A percentile compares a stretch with the other conserved stretches of the same genome.
phyloP scores from a whole-genome alignment of 352 stramenopile species.

The Albugo laibachii region DNA sequence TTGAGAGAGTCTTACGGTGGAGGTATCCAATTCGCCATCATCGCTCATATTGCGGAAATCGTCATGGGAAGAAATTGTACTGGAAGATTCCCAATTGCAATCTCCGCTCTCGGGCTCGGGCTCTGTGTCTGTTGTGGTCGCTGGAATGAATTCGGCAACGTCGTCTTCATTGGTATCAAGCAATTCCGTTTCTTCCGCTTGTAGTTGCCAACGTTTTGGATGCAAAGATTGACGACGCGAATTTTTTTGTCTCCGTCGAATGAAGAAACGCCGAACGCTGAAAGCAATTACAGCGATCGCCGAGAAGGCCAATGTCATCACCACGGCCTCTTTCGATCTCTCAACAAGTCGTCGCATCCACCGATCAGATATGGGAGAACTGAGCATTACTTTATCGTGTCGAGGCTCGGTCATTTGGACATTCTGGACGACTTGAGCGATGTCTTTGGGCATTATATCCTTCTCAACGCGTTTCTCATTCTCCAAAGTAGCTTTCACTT shows the following conservation, averaged over 20 bases:
- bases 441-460: not conserved
- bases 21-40: not conserved
- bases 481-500: conserved; percentile 1
- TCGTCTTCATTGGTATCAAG: no score
- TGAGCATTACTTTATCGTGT: conserved; percentile 6
- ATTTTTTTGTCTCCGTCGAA: no score
- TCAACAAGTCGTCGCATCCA: conserved; percentile 8
- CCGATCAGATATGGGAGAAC: conserved; percentile 12
- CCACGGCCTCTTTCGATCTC: conserved; percentile 4
- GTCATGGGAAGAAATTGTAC: not conserved
- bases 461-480: not conserved
- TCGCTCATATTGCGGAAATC: not conserved
- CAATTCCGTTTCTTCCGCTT: no score
- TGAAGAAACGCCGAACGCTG: no score
- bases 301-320: not conserved
- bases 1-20: conserved; percentile 1
- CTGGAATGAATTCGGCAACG: no score
- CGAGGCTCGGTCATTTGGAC: conserved; percentile 8
- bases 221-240: no score
- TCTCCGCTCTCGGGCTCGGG: no score
- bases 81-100: not conserved
- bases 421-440: not conserved
- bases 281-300: no score
- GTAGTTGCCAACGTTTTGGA: no score
- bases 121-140: no score